Conservation (phyloP, 2,329 filamentous ascomycete species). For the Phyllosticta paracitricarpa region DNA sequence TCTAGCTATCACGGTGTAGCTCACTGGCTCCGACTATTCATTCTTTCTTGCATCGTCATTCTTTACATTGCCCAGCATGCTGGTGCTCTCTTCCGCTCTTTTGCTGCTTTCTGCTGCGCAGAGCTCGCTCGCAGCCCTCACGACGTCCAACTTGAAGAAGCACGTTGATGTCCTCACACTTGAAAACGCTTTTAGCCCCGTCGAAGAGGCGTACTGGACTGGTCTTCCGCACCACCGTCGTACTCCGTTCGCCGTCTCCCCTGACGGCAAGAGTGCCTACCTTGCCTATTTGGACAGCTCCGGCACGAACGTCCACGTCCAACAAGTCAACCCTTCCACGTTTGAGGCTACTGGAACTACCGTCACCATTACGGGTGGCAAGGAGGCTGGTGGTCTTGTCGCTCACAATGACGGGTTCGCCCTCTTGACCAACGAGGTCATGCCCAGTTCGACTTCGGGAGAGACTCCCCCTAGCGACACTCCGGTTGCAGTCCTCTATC, state of each 20-base stretch:
- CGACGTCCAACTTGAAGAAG: slow-evolving; percentile 33
- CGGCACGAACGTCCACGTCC: slow-evolving; percentile 47
- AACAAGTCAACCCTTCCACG: slow-evolving; percentile 44
- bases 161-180: slow-evolving; percentile 37
- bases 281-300: slow-evolving; percentile 50
- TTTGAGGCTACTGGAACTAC: slow-evolving; percentile 45
- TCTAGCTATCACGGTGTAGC: not conserved
- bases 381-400: slow-evolving; percentile 50
- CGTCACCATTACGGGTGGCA: slow-evolving; percentile 43
- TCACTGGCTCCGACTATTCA: not conserved
- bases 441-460: slow-evolving; percentile 38
- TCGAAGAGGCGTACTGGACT: slow-evolving; percentile 53
- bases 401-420: slow-evolving; percentile 55
- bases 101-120: slow-evolving; percentile 24
- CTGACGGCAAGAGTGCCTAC: slow-evolving; percentile 49
- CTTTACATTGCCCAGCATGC: slow-evolving; percentile 19
- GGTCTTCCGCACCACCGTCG: slow-evolving; percentile 50
- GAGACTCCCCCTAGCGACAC: slow-evolving; percentile 39
- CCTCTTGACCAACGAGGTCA: slow-evolving; percentile 47
- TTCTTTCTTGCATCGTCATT: slow-evolving; percentile 9
- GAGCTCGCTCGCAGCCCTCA: slow-evolving; percentile 25
- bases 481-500: slow-evolving; percentile 49
- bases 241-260: slow-evolving; percentile 52
- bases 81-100: slow-evolving; percentile 24
- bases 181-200: slow-evolving; percentile 44